Evolutionary conservation across 805 yeast species (phyloP).

Genomic region (Groenewaldozyma tartarivorans): DNA sequence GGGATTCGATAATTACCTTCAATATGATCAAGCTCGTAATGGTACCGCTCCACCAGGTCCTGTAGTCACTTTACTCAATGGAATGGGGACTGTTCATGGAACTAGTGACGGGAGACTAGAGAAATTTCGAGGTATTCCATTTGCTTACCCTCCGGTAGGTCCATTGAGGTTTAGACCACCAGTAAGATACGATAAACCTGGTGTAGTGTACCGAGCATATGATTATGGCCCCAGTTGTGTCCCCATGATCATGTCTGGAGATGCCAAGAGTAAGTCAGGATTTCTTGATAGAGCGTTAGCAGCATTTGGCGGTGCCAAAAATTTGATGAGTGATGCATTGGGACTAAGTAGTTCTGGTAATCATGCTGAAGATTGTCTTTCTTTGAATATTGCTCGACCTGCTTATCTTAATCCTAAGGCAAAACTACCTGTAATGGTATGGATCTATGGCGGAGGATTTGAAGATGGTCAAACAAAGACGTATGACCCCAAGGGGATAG

Average conservation of each 20-base stretch:
- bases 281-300: background rate
- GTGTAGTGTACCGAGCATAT: conserved; percentile 13
- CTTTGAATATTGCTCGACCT: conserved; percentile 6
- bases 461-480: conserved; percentile 18
- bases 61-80: conserved; percentile 1
- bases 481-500: conserved; percentile 10
- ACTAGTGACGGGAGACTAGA: conserved; percentile 4
- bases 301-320: background rate
- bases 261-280: background rate
- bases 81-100: background rate
- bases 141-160: conserved; percentile 24
- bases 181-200: conserved; percentile 10
- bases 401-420: background rate
- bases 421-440: conserved; percentile 21
- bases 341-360: background rate
- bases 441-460: conserved; percentile 31
- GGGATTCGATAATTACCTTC: too few relatives aligned
- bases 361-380: conserved; percentile 8
- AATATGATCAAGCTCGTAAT: too few relatives aligned
- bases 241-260: conserved; percentile 1
- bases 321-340: background rate
- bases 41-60: too few relatives aligned
- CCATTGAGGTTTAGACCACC: conserved; percentile 22
- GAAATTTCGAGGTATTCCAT: conserved; percentile 22
- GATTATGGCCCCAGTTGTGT: conserved; percentile 10